phyloP scores from a whole-genome alignment of 2,329 filamentous ascomycete genomes.

The Neofusicoccum ribis region DNA sequence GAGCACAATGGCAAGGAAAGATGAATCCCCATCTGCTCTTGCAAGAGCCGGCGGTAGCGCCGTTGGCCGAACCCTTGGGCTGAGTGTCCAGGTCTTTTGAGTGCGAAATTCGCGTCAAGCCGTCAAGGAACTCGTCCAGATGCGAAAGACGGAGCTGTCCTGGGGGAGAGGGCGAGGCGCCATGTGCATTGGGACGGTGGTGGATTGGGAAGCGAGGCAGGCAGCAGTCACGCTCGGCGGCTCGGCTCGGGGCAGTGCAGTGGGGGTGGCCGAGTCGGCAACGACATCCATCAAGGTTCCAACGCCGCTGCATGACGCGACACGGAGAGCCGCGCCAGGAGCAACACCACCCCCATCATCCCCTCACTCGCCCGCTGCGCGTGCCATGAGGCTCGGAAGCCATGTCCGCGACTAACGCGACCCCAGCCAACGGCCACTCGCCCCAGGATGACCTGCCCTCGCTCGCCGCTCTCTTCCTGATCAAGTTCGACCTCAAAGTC shows the following conservation, averaged over 20 bases:
- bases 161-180: too few relatives aligned
- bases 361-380: not conserved
- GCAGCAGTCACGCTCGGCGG: too few relatives aligned
- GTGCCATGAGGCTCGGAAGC: constrained; percentile 19
- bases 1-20: too few relatives aligned
- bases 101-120: too few relatives aligned
- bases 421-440: constrained; percentile 6
- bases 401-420: constrained; percentile 20
- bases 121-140: too few relatives aligned
- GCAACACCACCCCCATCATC: constrained; percentile 5
- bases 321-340: constrained; percentile 6
- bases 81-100: too few relatives aligned
- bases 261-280: not conserved
- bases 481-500: constrained; percentile 89
- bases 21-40: too few relatives aligned
- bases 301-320: constrained; percentile 17
- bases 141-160: too few relatives aligned
- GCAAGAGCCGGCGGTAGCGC: too few relatives aligned
- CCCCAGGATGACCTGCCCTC: constrained; percentile 30
- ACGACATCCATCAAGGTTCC: constrained; percentile 15
- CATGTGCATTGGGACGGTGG: not conserved
- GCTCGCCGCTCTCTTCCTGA: constrained; percentile 80
- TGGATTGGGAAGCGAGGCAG: not conserved
- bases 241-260: not conserved
- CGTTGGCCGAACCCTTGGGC: too few relatives aligned